Evolutionary conservation across 1,139 yeast genomes (phyloP).

Genomic region (Hemisphaericaspora subhashii): DNA sequence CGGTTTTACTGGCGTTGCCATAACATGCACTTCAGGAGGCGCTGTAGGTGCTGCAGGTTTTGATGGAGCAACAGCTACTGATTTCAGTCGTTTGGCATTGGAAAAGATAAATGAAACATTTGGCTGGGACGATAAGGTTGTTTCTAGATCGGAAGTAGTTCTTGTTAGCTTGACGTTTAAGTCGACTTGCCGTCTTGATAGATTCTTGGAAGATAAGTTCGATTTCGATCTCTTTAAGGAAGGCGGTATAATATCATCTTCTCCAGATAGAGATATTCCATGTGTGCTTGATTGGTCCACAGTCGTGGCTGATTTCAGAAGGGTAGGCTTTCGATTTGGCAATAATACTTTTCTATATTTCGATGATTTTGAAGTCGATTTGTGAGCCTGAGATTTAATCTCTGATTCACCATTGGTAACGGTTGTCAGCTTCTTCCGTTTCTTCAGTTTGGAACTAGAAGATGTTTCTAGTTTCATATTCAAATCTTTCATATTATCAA

Average conservation of each 20-base stretch:
- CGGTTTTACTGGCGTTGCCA: conserved; percentile 26
- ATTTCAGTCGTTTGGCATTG: conserved; percentile 25
- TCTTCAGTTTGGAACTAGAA: conserved; percentile 6
- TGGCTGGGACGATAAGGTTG: conserved; percentile 4
- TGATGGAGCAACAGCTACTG: conserved; percentile 3
- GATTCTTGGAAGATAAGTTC: conserved; percentile 39
- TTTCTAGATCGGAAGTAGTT: conserved; percentile 1
- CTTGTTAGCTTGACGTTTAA: conserved; percentile 18
- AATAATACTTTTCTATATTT: conserved; percentile 14
- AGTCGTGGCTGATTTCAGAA: conserved; percentile 11
- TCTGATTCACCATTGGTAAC: neutral
- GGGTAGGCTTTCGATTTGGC: conserved; percentile 9
- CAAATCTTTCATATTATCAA: conserved; percentile 51
- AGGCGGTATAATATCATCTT: conserved; percentile 30
- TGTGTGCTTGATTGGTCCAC: neutral
- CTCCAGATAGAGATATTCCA: neutral
- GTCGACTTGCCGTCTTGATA: conserved; percentile 51
- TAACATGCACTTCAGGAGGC: conserved; percentile 18
- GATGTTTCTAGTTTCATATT: conserved; percentile 26
- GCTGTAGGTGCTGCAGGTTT: conserved; percentile 5
- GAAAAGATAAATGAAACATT: conserved; percentile 26
- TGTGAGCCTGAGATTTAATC: neutral
- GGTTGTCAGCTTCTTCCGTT: neutral
- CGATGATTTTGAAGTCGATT: conserved; percentile 4
- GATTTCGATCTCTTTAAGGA: conserved; percentile 44